Conservation (phyloP, 495 filamentous ascomycete species). For the Penicillium chermesinum region DNA sequence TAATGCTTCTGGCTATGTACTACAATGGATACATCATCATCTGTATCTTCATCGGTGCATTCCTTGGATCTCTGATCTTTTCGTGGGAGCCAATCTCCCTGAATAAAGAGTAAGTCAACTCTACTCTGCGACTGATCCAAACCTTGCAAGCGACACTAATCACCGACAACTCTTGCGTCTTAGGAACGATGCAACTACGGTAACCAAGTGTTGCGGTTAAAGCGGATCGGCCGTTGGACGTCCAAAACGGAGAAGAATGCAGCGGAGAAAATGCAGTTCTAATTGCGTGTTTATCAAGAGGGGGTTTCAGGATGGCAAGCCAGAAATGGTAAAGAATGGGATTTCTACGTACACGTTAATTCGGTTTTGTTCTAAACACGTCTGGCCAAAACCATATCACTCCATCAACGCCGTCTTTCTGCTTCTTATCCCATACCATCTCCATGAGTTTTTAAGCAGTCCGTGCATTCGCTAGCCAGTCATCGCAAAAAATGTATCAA, state of each 20-base stretch:
- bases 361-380: constrained; percentile 13
- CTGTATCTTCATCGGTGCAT: constrained; percentile 48
- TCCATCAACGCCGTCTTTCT: not conserved
- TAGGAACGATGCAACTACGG: constrained; percentile 31
- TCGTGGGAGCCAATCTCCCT: constrained; percentile 44
- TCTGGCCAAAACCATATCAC: constrained; percentile 14
- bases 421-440: constrained; percentile 15
- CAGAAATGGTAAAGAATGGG: too few relatives aligned
- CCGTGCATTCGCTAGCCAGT: constrained; percentile 14
- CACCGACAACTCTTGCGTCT: too few relatives aligned
- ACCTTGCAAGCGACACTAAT: too few relatives aligned
- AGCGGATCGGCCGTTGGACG: too few relatives aligned
- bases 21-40: constrained; percentile 53
- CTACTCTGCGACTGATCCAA: too few relatives aligned
- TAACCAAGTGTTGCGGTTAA: constrained; percentile 34
- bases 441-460: constrained; percentile 10
- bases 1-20: constrained; percentile 67
- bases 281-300: too few relatives aligned
- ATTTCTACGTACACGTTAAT: constrained; percentile 14
- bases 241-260: too few relatives aligned
- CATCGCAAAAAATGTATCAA: constrained; percentile 11
- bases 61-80: constrained; percentile 55
- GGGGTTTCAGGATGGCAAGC: too few relatives aligned
- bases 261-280: too few relatives aligned
- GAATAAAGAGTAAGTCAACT: constrained; percentile 18